Percentiles rank a stretch among this genome's conserved stretches.
phyloP scores from a whole-genome alignment of 345 rosid genomes.

The Abelmoschus esculentus region DNA sequence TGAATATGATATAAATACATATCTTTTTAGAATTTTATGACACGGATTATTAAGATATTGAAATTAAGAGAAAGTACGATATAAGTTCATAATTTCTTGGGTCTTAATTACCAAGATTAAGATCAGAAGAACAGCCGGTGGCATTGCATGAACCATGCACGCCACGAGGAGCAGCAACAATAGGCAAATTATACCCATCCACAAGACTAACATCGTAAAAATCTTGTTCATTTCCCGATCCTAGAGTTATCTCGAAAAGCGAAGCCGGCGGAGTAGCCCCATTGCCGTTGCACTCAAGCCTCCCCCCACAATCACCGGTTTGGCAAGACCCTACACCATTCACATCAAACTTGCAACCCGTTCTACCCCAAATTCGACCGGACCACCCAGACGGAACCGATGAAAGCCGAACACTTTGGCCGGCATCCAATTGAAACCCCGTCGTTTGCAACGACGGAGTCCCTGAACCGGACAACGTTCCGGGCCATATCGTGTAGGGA shows the following conservation, averaged over 20 bases:
- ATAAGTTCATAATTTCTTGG: background rate
- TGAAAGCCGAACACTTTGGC: constrained; percentile 46
- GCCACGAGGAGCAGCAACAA: constrained; percentile 56
- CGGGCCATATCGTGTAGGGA: constrained; percentile 78
- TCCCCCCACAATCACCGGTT: constrained; percentile 80
- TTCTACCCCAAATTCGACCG: constrained; percentile 88
- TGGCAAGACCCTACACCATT: constrained; percentile 58
- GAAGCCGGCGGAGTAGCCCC: constrained; percentile 85
- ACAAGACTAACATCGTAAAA: constrained; percentile 78
- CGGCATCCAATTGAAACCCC: constrained; percentile 57
- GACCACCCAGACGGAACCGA: constrained; percentile 75
- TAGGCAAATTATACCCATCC: constrained; percentile 82
- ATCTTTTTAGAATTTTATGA: too few species aligned
- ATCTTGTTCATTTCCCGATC: constrained; percentile 42
- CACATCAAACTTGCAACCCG: constrained; percentile 62
- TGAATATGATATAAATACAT: too few species aligned
- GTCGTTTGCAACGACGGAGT: constrained; percentile 61
- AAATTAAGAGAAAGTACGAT: too few species aligned
- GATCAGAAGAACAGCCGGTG: constrained; percentile 66
- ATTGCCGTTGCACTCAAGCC: constrained; percentile 60
- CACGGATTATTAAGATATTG: background rate
- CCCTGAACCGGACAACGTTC: constrained; percentile 75
- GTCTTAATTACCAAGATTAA: constrained; percentile 42
- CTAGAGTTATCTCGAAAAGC: constrained; percentile 74
- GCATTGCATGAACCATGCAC: constrained; percentile 62